These are phyloP conservation scores for Saccharomycopsis sp. DNA, from an alignment of 805 yeast species.

Conservation along the genomic window DNA sequence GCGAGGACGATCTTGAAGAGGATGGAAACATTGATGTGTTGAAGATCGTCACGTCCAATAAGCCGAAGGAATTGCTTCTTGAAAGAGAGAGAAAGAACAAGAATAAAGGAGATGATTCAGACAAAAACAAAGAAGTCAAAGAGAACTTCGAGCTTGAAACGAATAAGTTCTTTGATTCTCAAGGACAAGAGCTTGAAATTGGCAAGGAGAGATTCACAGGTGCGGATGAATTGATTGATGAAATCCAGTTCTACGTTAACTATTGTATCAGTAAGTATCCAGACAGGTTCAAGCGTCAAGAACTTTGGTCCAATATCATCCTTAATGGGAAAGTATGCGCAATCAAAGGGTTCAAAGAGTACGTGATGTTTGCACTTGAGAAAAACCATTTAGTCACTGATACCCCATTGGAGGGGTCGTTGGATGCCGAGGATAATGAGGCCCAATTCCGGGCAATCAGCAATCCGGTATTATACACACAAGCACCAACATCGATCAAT, in stretches of 20 bases:
- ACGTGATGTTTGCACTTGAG: conserved; percentile 51
- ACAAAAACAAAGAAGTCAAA: conserved; percentile 30
- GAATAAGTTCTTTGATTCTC: conserved; percentile 61
- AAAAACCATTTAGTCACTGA: conserved; percentile 45
- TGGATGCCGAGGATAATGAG: conserved; percentile 26
- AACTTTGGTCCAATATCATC: conserved; percentile 77
- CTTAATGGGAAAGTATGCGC: conserved; percentile 72
- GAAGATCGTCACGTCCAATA: conserved; percentile 74
- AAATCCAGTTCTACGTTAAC: conserved; percentile 51
- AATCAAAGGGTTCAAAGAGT: conserved; percentile 72
- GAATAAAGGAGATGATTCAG: conserved; percentile 24
- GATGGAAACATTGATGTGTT: conserved; percentile 86
- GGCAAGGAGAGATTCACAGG: conserved; percentile 92
- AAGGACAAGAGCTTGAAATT: conserved; percentile 52
- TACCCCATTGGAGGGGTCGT: conserved; percentile 17
- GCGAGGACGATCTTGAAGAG: conserved; percentile 38
- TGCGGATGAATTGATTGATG: conserved; percentile 48
- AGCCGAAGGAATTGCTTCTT: conserved; percentile 63
- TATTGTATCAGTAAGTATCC: conserved; percentile 20
- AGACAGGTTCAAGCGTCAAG: conserved; percentile 67
- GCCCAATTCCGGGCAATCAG: conserved; percentile 27
- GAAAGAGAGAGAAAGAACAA: conserved; percentile 46
- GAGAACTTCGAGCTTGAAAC: conserved; percentile 62
- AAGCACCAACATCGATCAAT: conserved; percentile 74
- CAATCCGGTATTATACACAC: conserved; percentile 37